These are phyloP conservation scores for Fusarium camptoceras DNA, from an alignment of 2,329 filamentous ascomycete genomes.

Conservation along the genomic window DNA sequence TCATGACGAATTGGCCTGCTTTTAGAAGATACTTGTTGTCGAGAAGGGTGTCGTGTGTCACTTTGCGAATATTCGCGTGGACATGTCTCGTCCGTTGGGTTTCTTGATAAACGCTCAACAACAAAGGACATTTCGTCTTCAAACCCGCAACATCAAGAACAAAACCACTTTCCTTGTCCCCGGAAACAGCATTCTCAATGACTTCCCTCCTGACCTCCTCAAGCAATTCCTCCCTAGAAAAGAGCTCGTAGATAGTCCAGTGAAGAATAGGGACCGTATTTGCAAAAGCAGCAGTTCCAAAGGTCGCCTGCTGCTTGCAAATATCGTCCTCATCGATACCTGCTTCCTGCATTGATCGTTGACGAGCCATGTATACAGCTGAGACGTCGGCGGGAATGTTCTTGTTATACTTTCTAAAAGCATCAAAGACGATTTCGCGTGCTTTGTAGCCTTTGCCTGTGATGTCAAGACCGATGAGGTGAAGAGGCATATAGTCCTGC, in stretches of 20 bases:
- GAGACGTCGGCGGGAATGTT: constrained; percentile 28
- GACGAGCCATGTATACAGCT: constrained; percentile 16
- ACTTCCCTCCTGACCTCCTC: constrained; percentile 27
- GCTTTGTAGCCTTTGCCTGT: constrained; percentile 31
- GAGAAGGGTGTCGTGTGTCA: constrained; percentile 51
- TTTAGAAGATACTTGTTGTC: constrained; percentile 52
- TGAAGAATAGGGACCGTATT: constrained; percentile 33
- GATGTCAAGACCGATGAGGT: constrained; percentile 24
- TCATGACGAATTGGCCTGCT: constrained; percentile 50
- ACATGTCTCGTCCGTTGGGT: constrained; percentile 27
- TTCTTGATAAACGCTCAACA: constrained; percentile 26
- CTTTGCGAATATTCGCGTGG: constrained; percentile 38
- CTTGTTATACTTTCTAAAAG: constrained; percentile 31
- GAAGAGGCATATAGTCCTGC: constrained; percentile 29
- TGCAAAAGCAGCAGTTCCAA: constrained; percentile 28
- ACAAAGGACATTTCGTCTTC: constrained; percentile 32
- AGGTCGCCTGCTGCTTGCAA: constrained; percentile 32
- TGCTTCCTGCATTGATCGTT: constrained; percentile 10
- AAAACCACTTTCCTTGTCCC: constrained; percentile 7
- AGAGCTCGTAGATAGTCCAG: constrained; percentile 36
- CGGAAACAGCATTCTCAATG: constrained; percentile 3
- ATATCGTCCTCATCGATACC: constrained; percentile 31
- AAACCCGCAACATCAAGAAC: constrained; percentile 20
- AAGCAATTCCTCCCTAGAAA: constrained; percentile 23
- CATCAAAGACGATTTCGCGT: constrained; percentile 32